Evolutionary conservation across 1,284 basidiomycete species (phyloP).

Genomic region (Sanghuangporus weigelae): DNA sequence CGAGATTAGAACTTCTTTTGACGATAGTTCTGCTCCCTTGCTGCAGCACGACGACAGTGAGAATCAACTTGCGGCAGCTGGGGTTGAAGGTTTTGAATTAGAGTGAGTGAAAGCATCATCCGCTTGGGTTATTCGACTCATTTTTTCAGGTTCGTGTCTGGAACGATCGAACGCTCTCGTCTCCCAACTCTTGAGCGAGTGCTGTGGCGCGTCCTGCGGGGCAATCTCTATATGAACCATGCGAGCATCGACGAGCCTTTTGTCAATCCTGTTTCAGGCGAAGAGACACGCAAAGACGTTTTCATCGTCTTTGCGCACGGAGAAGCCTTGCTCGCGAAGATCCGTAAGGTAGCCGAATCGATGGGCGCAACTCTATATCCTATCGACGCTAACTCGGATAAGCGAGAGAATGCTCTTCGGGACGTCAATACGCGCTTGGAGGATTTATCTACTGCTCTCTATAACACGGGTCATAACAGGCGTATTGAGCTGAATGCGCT

Average conservation of each 20-base stretch:
- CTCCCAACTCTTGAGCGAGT: slow-evolving; percentile 96
- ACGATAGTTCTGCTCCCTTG: slow-evolving; percentile 88
- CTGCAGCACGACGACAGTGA: slow-evolving; percentile 89
- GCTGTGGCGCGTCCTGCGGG: slow-evolving; percentile 95
- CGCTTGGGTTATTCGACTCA: slow-evolving; percentile 3
- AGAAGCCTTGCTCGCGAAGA: slow-evolving; percentile 89
- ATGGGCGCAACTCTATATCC: slow-evolving; percentile 98
- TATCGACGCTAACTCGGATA: slow-evolving; percentile 91
- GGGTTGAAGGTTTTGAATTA: slow-evolving; percentile 60
- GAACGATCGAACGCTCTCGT: slow-evolving; percentile 91
- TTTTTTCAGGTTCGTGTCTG: slow-evolving; percentile 77
- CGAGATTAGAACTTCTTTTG: slow-evolving; percentile 85
- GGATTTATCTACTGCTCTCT: slow-evolving; percentile 87
- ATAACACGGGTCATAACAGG: slow-evolving; percentile 85
- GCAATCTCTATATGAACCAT: slow-evolving; percentile 99
- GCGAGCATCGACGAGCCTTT: slow-evolving; percentile 94
- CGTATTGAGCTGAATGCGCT: slow-evolving; percentile 83
- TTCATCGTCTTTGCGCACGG: slow-evolving; percentile 99
- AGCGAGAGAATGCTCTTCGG: slow-evolving; percentile 84
- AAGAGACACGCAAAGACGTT: slow-evolving; percentile 92
- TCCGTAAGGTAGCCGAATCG: slow-evolving; percentile 96
- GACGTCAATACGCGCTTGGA: slow-evolving; percentile 90
- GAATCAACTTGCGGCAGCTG: slow-evolving; percentile 52
- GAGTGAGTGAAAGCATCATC: slow-evolving; percentile 51
- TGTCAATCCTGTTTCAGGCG: slow-evolving; percentile 77